These are phyloP conservation scores for Calocybe cyanea DNA, from an alignment of 768 basidiomycete species.

Conservation along the genomic window DNA sequence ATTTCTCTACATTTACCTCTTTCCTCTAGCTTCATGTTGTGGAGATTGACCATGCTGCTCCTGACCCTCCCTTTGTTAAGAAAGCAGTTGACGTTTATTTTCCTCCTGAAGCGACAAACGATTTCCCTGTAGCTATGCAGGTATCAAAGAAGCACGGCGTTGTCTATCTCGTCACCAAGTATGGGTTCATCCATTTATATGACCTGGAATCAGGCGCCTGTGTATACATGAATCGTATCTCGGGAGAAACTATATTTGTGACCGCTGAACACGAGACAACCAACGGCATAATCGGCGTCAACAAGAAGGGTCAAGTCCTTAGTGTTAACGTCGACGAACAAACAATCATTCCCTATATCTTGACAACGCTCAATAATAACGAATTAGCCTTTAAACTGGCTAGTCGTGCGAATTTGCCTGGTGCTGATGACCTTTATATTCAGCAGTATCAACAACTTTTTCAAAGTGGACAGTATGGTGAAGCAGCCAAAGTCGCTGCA, in stretches of 20 bases:
- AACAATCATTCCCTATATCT: constrained; percentile 92
- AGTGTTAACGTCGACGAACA: constrained; percentile 97
- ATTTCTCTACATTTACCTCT: constrained; percentile 3
- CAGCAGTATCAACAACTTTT: constrained; percentile 93
- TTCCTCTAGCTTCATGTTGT: constrained; percentile 85
- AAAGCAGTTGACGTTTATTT: constrained; percentile 99
- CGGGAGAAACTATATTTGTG: constrained; percentile 98
- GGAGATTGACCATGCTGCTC: constrained; percentile 93
- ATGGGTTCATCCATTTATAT: constrained; percentile 98
- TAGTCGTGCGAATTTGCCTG: constrained; percentile 92
- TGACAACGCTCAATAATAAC: constrained; percentile 91
- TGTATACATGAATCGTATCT: constrained; percentile 99
- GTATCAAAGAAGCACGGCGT: constrained; percentile 97
- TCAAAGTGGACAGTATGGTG: constrained; percentile 80
- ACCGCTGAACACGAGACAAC: constrained; percentile 94
- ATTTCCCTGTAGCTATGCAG: constrained; percentile 99
- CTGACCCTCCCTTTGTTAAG: constrained; percentile 91
- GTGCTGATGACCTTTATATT: constrained; percentile 94
- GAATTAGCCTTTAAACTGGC: constrained; percentile 98
- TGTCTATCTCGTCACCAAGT: constrained; percentile 96
- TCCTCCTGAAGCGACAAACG: constrained; percentile 95
- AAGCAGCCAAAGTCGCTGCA: constrained; percentile 97
- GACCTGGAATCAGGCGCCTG: constrained; percentile 96
- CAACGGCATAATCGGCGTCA: constrained; percentile 97
- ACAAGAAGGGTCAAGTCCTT: constrained; percentile 98